A percentile compares a stretch with the other conserved stretches of the same genome.
These are phyloP conservation scores for Xylariaceae sp. DNA, from an alignment of 2,329 filamentous ascomycete species.

Conservation along the genomic window DNA sequence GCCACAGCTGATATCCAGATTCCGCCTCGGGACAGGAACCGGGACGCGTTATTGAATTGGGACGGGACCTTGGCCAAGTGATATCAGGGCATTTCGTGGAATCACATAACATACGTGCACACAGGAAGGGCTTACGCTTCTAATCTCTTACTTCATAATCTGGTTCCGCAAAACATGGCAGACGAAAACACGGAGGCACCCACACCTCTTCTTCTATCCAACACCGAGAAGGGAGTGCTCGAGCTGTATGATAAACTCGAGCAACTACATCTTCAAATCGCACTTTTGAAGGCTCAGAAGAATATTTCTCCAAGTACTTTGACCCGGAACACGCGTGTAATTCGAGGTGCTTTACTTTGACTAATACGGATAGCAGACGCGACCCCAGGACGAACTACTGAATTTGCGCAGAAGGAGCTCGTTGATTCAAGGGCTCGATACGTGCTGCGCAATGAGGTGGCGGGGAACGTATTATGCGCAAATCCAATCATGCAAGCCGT, in stretches of 20 bases:
- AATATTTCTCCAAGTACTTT: slow-evolving; percentile 33
- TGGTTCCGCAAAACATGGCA: slow-evolving; percentile 14
- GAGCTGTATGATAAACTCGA: slow-evolving; percentile 68
- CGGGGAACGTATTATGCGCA: slow-evolving; percentile 64
- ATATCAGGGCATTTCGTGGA: too few species aligned
- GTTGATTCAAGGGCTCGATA: slow-evolving; percentile 68
- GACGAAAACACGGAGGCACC: slow-evolving; percentile 30
- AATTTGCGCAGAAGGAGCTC: slow-evolving; percentile 60
- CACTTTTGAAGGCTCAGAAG: slow-evolving; percentile 56
- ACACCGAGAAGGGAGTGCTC: slow-evolving; percentile 62
- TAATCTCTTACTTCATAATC: too few species aligned
- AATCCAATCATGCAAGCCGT: slow-evolving; percentile 76
- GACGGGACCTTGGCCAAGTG: too few species aligned
- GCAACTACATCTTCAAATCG: slow-evolving; percentile 68
- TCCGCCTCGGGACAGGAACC: too few species aligned
- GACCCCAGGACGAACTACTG: slow-evolving; percentile 29
- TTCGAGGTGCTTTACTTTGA: neutral
- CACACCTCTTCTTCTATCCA: slow-evolving; percentile 53
- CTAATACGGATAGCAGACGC: slow-evolving; percentile 43
- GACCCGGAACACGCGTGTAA: neutral
- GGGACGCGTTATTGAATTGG: too few species aligned
- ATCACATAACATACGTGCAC: too few species aligned
- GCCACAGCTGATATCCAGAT: slow-evolving; percentile 1
- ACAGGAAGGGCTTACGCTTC: too few species aligned
- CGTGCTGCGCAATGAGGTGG: slow-evolving; percentile 64